Evolutionary conservation across 306 rosid species (phyloP), one percentile per base, ranked within the genome.

Genomic region (Astragalus membranaceus): DNA sequence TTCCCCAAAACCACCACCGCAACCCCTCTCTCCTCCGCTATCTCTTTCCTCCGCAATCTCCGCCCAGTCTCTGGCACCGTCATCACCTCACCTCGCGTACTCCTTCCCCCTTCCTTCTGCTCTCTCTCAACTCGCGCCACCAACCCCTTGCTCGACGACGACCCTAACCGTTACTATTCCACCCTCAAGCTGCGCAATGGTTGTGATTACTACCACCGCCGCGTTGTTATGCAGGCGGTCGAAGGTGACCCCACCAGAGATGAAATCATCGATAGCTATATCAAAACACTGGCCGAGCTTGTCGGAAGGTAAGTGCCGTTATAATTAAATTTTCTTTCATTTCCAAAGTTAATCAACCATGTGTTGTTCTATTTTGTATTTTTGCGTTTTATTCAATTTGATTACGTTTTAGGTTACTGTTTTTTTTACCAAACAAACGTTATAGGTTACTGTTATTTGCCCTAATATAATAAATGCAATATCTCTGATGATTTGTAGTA

Each of bases 161-260:
- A 92, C 76, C 98, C 95, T 0, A 92, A 80, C 64, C 98, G 95
- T 2, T 86, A 89, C 83, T 89, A 90, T 95, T 87, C 92, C 39
- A 89, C 87, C 70, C 89, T 92, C 9, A 23, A 23, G 26, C 64
- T 92, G 57, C 95, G 88, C 41, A 96, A 92, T 36, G 98, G 98
- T 0, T 92, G 96, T 67, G 96, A 92, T 78, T 92, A 86, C 65
- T 90, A 92, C 75, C 98, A 92, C 80, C 89, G 98, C 96, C 95
- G 89, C 57, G 83, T 92, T 15, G 95, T 92, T 29, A 17, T 92
- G 91, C 96, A 92, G 67, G 62, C 98, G 2, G 26, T 96, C 1
- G 89, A 80, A 72, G 92, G 85, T 6, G 84, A 80, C 0, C 78
- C 84, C 8, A 88, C 92, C 0, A 82, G 98, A 60, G 98, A 92